Evolutionary conservation across 2,329 filamentous ascomycete genomes (phyloP).

Genomic region (Alternaria consortialis): DNA sequence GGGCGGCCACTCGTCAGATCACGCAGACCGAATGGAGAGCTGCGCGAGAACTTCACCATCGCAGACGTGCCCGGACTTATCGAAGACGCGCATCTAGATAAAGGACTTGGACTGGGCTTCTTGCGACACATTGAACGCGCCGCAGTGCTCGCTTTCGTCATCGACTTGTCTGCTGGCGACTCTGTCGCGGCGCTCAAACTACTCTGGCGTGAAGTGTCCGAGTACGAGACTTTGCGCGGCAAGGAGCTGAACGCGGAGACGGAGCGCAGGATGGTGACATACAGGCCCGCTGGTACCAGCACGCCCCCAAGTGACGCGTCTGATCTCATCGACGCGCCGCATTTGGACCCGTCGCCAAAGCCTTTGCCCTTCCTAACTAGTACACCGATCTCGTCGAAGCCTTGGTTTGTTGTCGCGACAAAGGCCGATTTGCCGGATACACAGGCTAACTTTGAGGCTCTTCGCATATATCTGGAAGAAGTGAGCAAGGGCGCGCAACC

Average conservation of each 20-base stretch:
- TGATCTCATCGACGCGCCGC: slow-evolving; percentile 33
- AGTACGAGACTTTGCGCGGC: slow-evolving; percentile 85
- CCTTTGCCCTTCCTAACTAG: slow-evolving; percentile 59
- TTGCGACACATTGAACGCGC: slow-evolving; percentile 94
- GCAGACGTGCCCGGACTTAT: slow-evolving; percentile 96
- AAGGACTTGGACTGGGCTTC: slow-evolving; percentile 89
- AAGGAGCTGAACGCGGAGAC: slow-evolving; percentile 72
- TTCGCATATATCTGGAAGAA: slow-evolving; percentile 75
- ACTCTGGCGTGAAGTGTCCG: slow-evolving; percentile 88
- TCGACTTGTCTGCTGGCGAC: slow-evolving; percentile 83
- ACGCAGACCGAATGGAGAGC: slow-evolving; percentile 57
- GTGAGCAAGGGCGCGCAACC: slow-evolving; percentile 69
- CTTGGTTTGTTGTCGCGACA: slow-evolving; percentile 95
- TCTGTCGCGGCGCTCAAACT: slow-evolving; percentile 80
- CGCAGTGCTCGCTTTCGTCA: slow-evolving; percentile 89
- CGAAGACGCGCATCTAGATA: slow-evolving; percentile 89
- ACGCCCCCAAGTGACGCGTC: slow-evolving; percentile 22
- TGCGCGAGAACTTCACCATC: slow-evolving; percentile 84
- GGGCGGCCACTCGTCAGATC: slow-evolving; percentile 71
- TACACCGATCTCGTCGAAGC: slow-evolving; percentile 87
- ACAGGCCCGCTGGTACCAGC: slow-evolving; percentile 45
- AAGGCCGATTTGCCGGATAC: slow-evolving; percentile 87
- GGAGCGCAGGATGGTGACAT: slow-evolving; percentile 68
- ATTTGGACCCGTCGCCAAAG: slow-evolving; percentile 35
- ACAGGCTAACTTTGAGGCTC: slow-evolving; percentile 74